These are phyloP conservation scores for Neofusicoccum sp. DNA, from an alignment of 2,329 filamentous ascomycete species.

Conservation along the genomic window DNA sequence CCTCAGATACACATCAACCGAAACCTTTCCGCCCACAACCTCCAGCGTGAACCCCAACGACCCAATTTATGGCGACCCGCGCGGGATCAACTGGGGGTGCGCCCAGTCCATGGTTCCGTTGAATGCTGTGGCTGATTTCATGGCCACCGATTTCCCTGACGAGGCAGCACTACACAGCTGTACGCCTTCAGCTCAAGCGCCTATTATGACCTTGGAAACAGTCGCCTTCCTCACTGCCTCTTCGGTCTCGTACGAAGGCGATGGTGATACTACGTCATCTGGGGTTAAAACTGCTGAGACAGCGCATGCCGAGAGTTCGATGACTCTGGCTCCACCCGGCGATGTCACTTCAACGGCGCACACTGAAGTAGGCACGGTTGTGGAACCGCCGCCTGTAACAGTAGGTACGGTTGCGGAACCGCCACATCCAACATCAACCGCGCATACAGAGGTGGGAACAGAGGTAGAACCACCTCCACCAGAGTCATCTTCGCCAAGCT, in stretches of 20 bases:
- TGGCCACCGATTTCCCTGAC: neutral
- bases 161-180: neutral
- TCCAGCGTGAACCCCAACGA: neutral
- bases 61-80: neutral
- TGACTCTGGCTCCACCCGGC: neutral
- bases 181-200: neutral
- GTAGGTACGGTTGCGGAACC: too few species aligned
- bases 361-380: neutral
- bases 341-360: conserved; percentile 1
- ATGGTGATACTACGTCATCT: neutral
- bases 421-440: neutral
- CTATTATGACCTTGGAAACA: neutral
- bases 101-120: neutral
- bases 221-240: neutral
- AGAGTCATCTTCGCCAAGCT: neutral
- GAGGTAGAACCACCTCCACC: neutral
- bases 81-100: conserved; percentile 3
- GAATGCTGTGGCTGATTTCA: neutral
- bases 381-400: neutral
- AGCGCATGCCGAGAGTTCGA: neutral
- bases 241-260: conserved; percentile 7
- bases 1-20: too few species aligned
- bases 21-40: neutral
- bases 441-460: neutral
- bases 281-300: neutral